Conservation (phyloP, 768 basidiomycete species). For the Dioszegia aurantiaca region DNA sequence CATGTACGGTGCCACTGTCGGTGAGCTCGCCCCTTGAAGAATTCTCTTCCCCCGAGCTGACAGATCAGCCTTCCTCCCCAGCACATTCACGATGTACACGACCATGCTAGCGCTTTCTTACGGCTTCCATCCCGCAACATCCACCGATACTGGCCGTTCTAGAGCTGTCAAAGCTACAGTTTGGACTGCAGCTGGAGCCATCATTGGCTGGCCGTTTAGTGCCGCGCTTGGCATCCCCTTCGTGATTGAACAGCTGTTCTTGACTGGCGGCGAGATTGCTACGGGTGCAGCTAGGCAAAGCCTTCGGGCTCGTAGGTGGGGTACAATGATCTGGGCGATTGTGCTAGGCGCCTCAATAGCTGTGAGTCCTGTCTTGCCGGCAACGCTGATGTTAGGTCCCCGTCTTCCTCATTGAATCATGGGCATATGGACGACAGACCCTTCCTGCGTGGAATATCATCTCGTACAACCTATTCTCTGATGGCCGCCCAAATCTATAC, state of each 20-base stretch:
- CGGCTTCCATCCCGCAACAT: conserved; percentile 53
- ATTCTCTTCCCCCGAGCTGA: too few species aligned
- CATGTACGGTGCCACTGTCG: conserved; percentile 88
- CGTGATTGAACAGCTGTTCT: conserved; percentile 80
- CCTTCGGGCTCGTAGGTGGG: conserved; percentile 28
- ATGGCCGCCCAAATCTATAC: conserved; percentile 85
- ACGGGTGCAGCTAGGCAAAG: conserved; percentile 26
- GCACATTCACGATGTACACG: conserved; percentile 91
- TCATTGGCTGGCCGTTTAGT: conserved; percentile 97
- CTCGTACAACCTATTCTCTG: conserved; percentile 86
- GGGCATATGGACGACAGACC: conserved; percentile 74
- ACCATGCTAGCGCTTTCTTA: conserved; percentile 74
- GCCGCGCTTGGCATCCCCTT: conserved; percentile 83
- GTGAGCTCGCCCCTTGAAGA: conserved; percentile 55
- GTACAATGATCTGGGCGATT: conserved; percentile 32
- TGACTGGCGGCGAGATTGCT: conserved; percentile 64
- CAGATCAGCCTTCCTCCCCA: conserved; percentile 81
- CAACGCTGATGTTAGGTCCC: conserved; percentile 64
- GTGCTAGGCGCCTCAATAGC: conserved; percentile 30
- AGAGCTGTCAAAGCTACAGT: conserved; percentile 63
- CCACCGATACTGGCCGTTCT: conserved; percentile 59
- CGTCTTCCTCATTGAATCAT: conserved; percentile 74
- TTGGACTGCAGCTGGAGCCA: conserved; percentile 72
- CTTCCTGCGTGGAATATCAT: conserved; percentile 92
- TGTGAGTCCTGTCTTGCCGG: conserved; percentile 55